phyloP scores from a whole-genome alignment of 2,329 filamentous ascomycete species.

The Fusarium heterosporum region DNA sequence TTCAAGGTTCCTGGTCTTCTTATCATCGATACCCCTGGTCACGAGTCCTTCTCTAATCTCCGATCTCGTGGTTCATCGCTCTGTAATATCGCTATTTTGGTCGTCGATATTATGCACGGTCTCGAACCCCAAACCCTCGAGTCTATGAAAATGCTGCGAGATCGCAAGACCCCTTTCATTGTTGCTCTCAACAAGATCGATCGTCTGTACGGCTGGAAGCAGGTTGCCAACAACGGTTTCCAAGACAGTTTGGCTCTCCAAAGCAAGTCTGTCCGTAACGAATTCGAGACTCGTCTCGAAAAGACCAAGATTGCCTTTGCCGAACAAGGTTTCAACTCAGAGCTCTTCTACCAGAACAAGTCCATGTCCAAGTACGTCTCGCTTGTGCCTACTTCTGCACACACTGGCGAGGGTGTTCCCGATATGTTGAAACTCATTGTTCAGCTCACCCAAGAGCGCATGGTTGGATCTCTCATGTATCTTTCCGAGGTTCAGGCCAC shows the following conservation, averaged over 20 bases:
- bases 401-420: slow-evolving; percentile 98
- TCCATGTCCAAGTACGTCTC: slow-evolving; percentile 95
- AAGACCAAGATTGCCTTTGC: slow-evolving; percentile 94
- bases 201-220: slow-evolving; percentile 99
- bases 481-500: slow-evolving; percentile 97
- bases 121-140: slow-evolving; percentile 97
- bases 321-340: slow-evolving; percentile 97
- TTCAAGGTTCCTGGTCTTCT: slow-evolving; percentile 98
- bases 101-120: slow-evolving; percentile 99
- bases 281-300: slow-evolving; percentile 90
- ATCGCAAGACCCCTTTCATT: slow-evolving; percentile 96
- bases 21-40: slow-evolving; percentile 97
- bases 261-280: slow-evolving; percentile 91
- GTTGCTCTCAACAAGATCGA: slow-evolving; percentile 99
- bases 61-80: slow-evolving; percentile 96
- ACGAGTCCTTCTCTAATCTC: slow-evolving; percentile 99
- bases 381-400: slow-evolving; percentile 95
- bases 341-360: slow-evolving; percentile 98
- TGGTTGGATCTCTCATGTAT: slow-evolving; percentile 98
- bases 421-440: slow-evolving; percentile 98
- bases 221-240: slow-evolving; percentile 98
- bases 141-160: slow-evolving; percentile 93
- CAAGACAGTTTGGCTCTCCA: slow-evolving; percentile 90
- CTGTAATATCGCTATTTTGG: slow-evolving; percentile 98
- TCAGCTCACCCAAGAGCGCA: slow-evolving; percentile 93